These are phyloP conservation scores for Teratosphaeria zuluensis DNA, from an alignment of 2,329 filamentous ascomycete genomes.

Conservation along the genomic window DNA sequence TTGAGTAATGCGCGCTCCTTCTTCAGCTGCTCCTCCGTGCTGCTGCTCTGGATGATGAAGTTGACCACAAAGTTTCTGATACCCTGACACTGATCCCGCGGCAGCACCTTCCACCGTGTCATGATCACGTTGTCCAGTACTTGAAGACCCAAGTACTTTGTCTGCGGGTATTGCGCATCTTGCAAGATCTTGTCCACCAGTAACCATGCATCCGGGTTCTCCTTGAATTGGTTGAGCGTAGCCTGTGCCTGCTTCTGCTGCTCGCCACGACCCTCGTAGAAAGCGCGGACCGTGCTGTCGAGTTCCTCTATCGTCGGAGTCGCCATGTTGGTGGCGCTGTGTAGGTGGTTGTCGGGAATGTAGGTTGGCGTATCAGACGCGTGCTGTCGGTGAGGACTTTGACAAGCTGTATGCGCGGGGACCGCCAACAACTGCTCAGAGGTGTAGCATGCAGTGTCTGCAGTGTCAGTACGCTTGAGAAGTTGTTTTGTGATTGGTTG, in stretches of 20 bases:
- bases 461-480: background rate
- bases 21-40: conserved; percentile 77
- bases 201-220: conserved; percentile 96
- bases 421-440: conserved; percentile 18
- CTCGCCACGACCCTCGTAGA: conserved; percentile 94
- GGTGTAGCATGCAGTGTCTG: conserved; percentile 17
- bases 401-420: conserved; percentile 20
- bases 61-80: conserved; percentile 99
- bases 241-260: conserved; percentile 94
- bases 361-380: conserved; percentile 8
- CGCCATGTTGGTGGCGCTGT: conserved; percentile 41
- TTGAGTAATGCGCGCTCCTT: conserved; percentile 83
- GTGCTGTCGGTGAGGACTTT: conserved; percentile 13
- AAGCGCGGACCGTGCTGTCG: conserved; percentile 90
- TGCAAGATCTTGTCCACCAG: conserved; percentile 94
- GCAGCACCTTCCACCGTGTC: conserved; percentile 97
- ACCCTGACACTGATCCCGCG: conserved; percentile 89
- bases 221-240: conserved; percentile 94
- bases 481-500: background rate
- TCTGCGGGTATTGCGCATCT: conserved; percentile 86
- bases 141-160: conserved; percentile 93
- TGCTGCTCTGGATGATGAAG: conserved; percentile 92
- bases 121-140: conserved; percentile 97
- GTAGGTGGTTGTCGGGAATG: conserved; percentile 2
- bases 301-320: conserved; percentile 74